Percentiles rank a stretch among this genome's conserved stretches.
phyloP scores from a whole-genome alignment of 176 grass and related monocot genomes.

The Oryza australiensis region DNA sequence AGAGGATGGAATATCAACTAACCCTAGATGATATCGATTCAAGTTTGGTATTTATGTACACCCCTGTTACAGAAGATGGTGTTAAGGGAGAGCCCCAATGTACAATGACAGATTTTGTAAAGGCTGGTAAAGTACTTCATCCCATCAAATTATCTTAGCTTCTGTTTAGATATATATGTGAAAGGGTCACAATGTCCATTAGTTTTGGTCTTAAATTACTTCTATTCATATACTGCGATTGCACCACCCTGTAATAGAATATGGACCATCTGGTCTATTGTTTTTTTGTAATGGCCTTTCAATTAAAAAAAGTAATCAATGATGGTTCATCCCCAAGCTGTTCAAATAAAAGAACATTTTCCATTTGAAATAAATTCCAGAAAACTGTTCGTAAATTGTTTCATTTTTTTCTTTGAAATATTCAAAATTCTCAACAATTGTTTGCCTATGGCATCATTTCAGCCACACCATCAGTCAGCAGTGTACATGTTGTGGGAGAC shows the following conservation, averaged over 20 bases:
- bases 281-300: not conserved
- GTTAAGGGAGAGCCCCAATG: constrained; percentile 78
- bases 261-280: not conserved
- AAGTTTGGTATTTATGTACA: constrained; percentile 91
- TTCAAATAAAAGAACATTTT: not conserved
- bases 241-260: constrained; percentile 6
- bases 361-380: constrained; percentile 16
- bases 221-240: not conserved
- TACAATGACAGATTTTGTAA: constrained; percentile 81
- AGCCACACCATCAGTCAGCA: constrained; percentile 89
- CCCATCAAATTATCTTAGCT: constrained; percentile 13
- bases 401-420: not conserved
- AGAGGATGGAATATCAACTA: constrained; percentile 75
- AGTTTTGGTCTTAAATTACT: constrained; percentile 21
- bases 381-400: constrained; percentile 7
- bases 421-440: constrained; percentile 20
- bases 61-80: constrained; percentile 82
- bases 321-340: constrained; percentile 33
- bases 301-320: constrained; percentile 1
- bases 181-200: constrained; percentile 10
- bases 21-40: constrained; percentile 82
- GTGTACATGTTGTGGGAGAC: constrained; percentile 78
- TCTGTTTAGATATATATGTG: constrained; percentile 8
- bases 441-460: constrained; percentile 49
- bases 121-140: constrained; percentile 65